Evolutionary conservation across 2,329 filamentous ascomycete species (phyloP), one percentile per base, ranked within the genome.

Genomic region (Clonostachys sp.): DNA sequence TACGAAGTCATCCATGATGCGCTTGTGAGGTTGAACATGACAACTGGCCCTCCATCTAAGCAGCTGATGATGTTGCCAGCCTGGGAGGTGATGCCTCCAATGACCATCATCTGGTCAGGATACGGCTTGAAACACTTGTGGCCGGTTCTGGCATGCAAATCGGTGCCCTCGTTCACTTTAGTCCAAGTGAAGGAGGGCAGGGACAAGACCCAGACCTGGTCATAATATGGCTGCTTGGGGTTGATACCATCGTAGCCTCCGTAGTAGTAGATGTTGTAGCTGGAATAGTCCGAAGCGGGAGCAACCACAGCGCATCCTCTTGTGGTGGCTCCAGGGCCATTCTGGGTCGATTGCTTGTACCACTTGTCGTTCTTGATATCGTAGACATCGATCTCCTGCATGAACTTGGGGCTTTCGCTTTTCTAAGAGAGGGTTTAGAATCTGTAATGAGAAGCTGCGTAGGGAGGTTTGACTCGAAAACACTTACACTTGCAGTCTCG

Each of bases 201-300:
- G 0, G 87, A 89, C 12, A 94, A 71, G 18, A 91, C 84, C 87
- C 87, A 94, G 61, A 92, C 86, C 42, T 89, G 86, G 50, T 90
- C 82, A 46, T 63, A 73, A 53, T 73, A 79, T 14, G 62, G 50
- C 1, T 65, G 50, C 0, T 41, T 45, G 0, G 50, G 30, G 48
- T 75, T 49, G 6, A 83, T 53, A 0, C 79, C 81, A 48, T 81
- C 67, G 58, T 86, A 91, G 0, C 89, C 89, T 14, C 87, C 89
- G 56, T 90, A 94, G 68, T 89, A 89, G 70, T 92, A 91, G 44
- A 95, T 84, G 60, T 91, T 91, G 64, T 86, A 88, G 49, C 84
- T 90, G 12, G 86, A 87, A 34, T 73, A 75, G 59, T 91, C 87
- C 41, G 81, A 73, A 13, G 88, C 84, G 0, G 81, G 73, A n/a